phyloP scores from a whole-genome alignment of 169 alveolate species.

The Theileria orientalis region DNA sequence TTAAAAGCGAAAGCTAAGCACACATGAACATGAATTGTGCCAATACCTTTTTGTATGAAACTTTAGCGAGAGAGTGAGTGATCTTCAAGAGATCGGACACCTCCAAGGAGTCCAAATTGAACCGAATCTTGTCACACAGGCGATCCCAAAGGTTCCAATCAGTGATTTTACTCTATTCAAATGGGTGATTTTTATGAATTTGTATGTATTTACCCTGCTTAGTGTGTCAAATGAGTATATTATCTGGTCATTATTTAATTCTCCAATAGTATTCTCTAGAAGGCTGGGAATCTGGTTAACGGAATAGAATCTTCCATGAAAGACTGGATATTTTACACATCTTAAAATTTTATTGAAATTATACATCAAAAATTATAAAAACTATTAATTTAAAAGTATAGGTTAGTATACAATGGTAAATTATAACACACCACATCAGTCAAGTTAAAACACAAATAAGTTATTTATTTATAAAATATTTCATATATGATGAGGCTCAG shows the following conservation, averaged over 20 bases:
- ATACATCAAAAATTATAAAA: neutral
- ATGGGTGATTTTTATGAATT: neutral
- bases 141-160: slow-evolving; percentile 53
- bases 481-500: slow-evolving; percentile 5
- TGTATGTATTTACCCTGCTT: slow-evolving; percentile 33
- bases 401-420: too few species aligned
- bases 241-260: slow-evolving; percentile 40
- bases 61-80: slow-evolving; percentile 59
- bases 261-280: slow-evolving; percentile 28
- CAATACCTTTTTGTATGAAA: slow-evolving; percentile 49
- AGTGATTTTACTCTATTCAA: slow-evolving; percentile 30
- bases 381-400: too few species aligned
- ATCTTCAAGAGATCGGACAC: slow-evolving; percentile 22
- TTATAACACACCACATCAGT: slow-evolving; percentile 1
- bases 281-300: slow-evolving; percentile 5
- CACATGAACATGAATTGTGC: neutral
- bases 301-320: slow-evolving; percentile 8
- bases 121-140: slow-evolving; percentile 50
- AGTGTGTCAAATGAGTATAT: slow-evolving; percentile 51
- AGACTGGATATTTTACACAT: neutral
- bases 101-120: slow-evolving; percentile 24
- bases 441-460: neutral
- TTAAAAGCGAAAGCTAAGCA: slow-evolving; percentile 40
- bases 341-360: neutral
- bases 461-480: neutral